Base-by-base conservation (phyloP, 1,139 yeast species). In the Geotrichum aggregatum region DNA sequence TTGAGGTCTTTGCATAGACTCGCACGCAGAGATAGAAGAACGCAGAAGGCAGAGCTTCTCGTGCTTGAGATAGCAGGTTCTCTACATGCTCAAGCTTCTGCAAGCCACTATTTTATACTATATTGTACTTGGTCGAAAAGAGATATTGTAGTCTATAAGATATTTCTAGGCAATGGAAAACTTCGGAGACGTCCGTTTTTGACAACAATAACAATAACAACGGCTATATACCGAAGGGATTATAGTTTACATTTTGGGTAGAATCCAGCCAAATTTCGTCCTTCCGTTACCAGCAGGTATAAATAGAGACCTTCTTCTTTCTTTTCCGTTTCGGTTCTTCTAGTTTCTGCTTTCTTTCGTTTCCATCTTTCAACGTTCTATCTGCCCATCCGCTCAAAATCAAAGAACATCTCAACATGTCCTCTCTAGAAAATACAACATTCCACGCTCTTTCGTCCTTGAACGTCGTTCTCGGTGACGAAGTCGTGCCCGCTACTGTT, bases 401-500 rank as follows among this genome's bases (percentile, higher is more conserved):
- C n/a, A n/a, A n/a, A n/a, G n/a, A n/a, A n/a, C n/a, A n/a, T n/a
- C n/a, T n/a, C 5, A 24, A 24, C 28, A 28, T 34, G 40, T 10
- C 40, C n/a, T 31, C 43, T 11, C n/a, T 19, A 6, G 35, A 45
- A n/a, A 24, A 24, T 5, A 47, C 41, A 34, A 22, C 33, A 21
- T 35, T 41, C 14, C 48, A 42, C 18, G 91, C 92, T 3, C 71
- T 87, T 41, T 71, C 87, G 0, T 87, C 95, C 1, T 67, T 73
- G 11, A 73, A 74, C 18, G 94, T 85, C 10, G 78, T 86, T 30
- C 57, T 85, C 11, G 77, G 75, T 44, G 79, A 75, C 39, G 58
- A 66, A 47, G 63, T 83, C 1, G 66, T 63, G 1, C 80, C 87
- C 0, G 95, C 94, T 31, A 85, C 95, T 4, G 71, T 87, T 28